phyloP scores from a whole-genome alignment of 2,329 filamentous ascomycete species.

The Pyrenochaeta sp. region DNA sequence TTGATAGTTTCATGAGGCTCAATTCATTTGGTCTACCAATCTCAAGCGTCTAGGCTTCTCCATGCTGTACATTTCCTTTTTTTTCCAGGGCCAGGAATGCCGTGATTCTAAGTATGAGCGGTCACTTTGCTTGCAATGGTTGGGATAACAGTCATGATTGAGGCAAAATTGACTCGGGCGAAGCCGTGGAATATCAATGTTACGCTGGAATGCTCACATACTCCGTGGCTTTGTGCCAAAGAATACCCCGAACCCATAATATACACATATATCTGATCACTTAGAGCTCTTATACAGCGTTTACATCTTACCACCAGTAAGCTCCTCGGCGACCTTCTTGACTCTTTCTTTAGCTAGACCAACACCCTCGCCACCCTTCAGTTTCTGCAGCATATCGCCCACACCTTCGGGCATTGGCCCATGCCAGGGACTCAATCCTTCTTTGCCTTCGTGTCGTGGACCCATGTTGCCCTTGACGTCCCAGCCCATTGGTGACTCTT shows the following conservation, averaged over 20 bases:
- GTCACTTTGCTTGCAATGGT: no score
- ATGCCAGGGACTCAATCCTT: conserved; percentile 43
- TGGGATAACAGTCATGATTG: no score
- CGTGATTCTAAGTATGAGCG: no score
- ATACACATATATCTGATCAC: background rate
- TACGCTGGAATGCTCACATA: no score
- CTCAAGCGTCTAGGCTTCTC: no score
- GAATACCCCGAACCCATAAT: background rate
- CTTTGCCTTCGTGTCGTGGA: conserved; percentile 23
- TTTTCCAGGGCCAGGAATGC: no score
- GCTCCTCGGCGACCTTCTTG: conserved; percentile 70
- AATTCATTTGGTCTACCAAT: no score
- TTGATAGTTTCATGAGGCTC: no score
- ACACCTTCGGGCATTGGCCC: conserved; percentile 43
- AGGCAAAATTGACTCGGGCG: no score
- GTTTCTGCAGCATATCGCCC: conserved; percentile 42
- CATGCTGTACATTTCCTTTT: no score
- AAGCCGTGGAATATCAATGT: no score
- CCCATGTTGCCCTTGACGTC: conserved; percentile 30
- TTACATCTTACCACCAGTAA: conserved; percentile 70
- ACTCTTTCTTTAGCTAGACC: conserved; percentile 65
- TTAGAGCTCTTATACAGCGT: background rate
- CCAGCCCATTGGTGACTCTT: conserved; percentile 56
- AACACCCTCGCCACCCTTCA: conserved; percentile 46
- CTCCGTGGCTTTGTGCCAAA: no score